Evolutionary conservation across 192 early-diverging fungal genomes (phyloP).

Genomic region (Coemansia reversa): DNA sequence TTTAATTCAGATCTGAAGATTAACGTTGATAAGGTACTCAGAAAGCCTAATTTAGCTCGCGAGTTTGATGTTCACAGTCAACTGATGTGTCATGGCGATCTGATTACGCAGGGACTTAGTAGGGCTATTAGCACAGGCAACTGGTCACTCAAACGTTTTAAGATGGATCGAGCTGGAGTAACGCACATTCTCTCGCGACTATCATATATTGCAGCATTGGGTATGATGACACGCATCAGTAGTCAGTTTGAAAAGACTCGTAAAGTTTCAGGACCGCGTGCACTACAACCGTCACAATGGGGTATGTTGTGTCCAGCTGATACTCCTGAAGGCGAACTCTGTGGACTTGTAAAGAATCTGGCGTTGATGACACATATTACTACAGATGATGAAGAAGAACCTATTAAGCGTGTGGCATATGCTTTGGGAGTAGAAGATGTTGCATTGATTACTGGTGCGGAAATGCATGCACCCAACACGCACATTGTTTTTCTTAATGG

Average conservation of each 20-base stretch:
- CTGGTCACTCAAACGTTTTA: slow-evolving; percentile 98
- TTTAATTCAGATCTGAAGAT: slow-evolving; percentile 86
- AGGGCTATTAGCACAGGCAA: slow-evolving; percentile 96
- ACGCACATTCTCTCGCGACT: slow-evolving; percentile 93
- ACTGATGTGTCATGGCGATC: slow-evolving; percentile 67
- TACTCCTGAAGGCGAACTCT: slow-evolving; percentile 98
- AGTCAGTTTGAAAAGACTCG: slow-evolving; percentile 98
- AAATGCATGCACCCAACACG: slow-evolving; percentile 75
- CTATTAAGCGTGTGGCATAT: slow-evolving; percentile 74
- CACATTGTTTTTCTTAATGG: slow-evolving; percentile 95
- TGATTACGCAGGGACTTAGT: slow-evolving; percentile 89
- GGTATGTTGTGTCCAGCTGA: slow-evolving; percentile 96
- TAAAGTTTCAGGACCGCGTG: slow-evolving; percentile 95
- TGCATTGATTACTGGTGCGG: slow-evolving; percentile 80
- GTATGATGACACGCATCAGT: slow-evolving; percentile 96
- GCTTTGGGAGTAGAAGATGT: slow-evolving; percentile 92
- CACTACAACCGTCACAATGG: slow-evolving; percentile 95
- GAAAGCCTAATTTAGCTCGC: slow-evolving; percentile 80
- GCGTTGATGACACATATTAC: slow-evolving; percentile 99
- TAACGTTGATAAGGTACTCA: slow-evolving; percentile 87
- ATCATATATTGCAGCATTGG: slow-evolving; percentile 90
- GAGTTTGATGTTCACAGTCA: slow-evolving; percentile 87
- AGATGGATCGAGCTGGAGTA: slow-evolving; percentile 97
- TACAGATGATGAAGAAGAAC: slow-evolving; percentile 84
- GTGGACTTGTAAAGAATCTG: slow-evolving; percentile 96